Percentiles rank a stretch among this genome's conserved stretches.
These are phyloP conservation scores for Dactylellina leptospora DNA, from an alignment of 2,329 filamentous ascomycete genomes.

Conservation along the genomic window DNA sequence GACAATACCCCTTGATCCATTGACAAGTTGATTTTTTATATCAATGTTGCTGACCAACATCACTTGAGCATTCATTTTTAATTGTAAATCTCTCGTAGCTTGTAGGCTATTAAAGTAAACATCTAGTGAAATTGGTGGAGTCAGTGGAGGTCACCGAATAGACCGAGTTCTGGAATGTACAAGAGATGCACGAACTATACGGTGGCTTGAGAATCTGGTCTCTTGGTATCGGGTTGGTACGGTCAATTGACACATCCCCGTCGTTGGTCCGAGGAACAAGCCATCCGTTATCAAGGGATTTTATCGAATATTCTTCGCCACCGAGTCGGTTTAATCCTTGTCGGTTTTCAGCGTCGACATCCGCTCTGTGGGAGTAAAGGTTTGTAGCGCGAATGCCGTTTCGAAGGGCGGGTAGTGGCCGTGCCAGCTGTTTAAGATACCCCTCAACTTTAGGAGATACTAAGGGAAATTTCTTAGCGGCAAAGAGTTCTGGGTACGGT, in stretches of 20 bases:
- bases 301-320: constrained; percentile 32
- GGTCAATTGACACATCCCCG: constrained; percentile 13
- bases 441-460: constrained; percentile 24
- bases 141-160: background rate
- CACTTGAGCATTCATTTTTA: constrained; percentile 66
- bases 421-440: constrained; percentile 43
- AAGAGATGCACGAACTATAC: constrained; percentile 21
- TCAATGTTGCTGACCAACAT: constrained; percentile 66
- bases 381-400: constrained; percentile 55
- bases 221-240: constrained; percentile 19
- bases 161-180: background rate
- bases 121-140: constrained; percentile 11
- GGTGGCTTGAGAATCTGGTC: constrained; percentile 18
- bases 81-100: constrained; percentile 58
- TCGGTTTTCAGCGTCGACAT: constrained; percentile 60
- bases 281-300: constrained; percentile 43
- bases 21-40: constrained; percentile 61
- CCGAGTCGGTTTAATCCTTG: constrained; percentile 18
- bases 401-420: constrained; percentile 43
- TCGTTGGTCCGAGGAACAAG: constrained; percentile 14
- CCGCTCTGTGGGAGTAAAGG: constrained; percentile 57
- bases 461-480: too few relatives aligned
- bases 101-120: constrained; percentile 56
- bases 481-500: too few relatives aligned
- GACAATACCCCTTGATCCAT: constrained; percentile 64